Base-by-base conservation (phyloP, 140 eudicot genomes). In the Oenanthe javanica region DNA sequence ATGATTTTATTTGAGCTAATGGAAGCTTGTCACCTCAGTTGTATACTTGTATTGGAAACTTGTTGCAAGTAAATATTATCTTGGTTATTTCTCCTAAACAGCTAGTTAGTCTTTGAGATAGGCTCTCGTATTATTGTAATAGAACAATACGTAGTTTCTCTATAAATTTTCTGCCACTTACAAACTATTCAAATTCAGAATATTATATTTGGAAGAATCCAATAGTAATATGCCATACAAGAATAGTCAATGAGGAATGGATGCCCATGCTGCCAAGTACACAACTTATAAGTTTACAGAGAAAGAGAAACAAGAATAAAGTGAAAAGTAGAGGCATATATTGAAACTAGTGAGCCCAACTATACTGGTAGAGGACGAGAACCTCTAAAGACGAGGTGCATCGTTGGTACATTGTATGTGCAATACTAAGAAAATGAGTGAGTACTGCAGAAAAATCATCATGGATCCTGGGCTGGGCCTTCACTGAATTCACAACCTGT, bases 301-400 rank as follows among this genome's bases (percentile, higher is more conserved):
- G 8, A 13, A 27, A 25, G 13, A 64, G 5, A 25, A 27, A 40
- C 46, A 70, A 48, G 47, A 14, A 18, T 49, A 42, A 40, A 40
- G 23, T 7, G 2, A 66, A 10, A 11, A 23, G 4, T 10, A 66
- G 5, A 25, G 72, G 43, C 5, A 66, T 66, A 31, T 66, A 31
- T 10, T 66, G 8, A 25, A 31, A 66, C 18, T 36, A 40, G n/a
- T 9, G 13, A 42, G 77, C 54, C 49, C 12, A 19, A 73, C 15
- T 73, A 40, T 15, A 51, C 55, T 52, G 47, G 43, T 36, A 1
- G 18, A 76, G 50, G 1, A 77, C 36, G 49, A 57, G 15, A 49
- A 93, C 99, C 99, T 95, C 99, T 79, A 92, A 77, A 43, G 95
- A 89, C 79, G 97, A 89, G 84, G 72, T 91, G 89, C 99, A 95